A percentile compares a stretch with the other conserved stretches of the same genome.
Evolutionary conservation across 305 asterid species (phyloP).

Genomic region (Withania somnifera): DNA sequence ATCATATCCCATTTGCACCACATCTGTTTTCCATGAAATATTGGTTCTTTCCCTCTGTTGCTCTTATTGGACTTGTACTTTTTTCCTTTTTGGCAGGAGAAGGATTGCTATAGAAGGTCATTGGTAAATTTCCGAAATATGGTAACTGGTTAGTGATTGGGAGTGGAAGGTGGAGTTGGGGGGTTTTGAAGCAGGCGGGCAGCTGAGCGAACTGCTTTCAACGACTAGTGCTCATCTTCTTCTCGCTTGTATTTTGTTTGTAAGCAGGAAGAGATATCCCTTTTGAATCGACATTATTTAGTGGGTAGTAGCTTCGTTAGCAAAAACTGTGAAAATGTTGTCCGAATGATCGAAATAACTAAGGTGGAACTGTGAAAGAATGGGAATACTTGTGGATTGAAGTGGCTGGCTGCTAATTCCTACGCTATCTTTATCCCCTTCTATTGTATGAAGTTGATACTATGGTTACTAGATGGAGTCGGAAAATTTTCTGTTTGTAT

Average conservation of each 20-base stretch:
- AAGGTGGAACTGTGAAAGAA: background rate
- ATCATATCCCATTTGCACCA: background rate
- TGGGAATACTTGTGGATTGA: background rate
- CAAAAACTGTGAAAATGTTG: background rate
- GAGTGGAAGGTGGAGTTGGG: background rate
- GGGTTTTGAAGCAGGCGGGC: background rate
- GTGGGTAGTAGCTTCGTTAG: background rate
- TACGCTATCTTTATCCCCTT: background rate
- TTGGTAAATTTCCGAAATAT: constrained; percentile 4
- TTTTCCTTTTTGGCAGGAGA: constrained; percentile 41
- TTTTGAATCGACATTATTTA: background rate
- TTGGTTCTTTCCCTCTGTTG: background rate
- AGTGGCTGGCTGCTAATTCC: background rate
- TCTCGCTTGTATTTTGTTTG: background rate
- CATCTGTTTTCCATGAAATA: background rate
- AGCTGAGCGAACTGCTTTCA: background rate
- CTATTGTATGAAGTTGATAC: background rate
- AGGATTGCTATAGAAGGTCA: constrained; percentile 35
- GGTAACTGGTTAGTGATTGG: background rate
- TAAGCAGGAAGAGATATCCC: background rate
- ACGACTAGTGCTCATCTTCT: background rate
- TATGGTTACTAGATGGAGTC: background rate
- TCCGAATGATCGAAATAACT: background rate
- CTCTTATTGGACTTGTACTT: background rate
- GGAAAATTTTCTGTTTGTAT: background rate